phyloP scores from a whole-genome alignment of 2,329 filamentous ascomycete genomes.

The Penicillium sp. region DNA sequence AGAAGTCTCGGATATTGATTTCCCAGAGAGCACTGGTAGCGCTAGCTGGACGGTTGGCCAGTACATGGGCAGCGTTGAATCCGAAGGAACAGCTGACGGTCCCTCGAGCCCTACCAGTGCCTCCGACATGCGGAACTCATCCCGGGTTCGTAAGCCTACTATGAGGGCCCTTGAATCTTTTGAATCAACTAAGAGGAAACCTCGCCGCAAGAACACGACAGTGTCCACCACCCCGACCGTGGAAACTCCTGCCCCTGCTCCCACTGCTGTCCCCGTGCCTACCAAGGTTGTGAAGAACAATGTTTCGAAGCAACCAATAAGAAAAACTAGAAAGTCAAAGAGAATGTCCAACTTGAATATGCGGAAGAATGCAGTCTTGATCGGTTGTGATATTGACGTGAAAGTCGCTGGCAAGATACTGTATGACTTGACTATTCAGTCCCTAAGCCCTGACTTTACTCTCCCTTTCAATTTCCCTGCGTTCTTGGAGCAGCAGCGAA shows the following conservation, averaged over 20 bases:
- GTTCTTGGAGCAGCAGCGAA: constrained; percentile 7
- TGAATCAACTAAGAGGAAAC: constrained; percentile 13
- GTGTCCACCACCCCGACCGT: background rate
- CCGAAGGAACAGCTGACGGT: constrained; percentile 13
- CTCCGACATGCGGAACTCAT: constrained; percentile 27
- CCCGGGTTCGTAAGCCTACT: constrained; percentile 33
- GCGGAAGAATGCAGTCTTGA: background rate
- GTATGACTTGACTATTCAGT: constrained; percentile 8
- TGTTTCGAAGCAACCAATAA: background rate
- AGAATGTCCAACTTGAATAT: constrained; percentile 2
- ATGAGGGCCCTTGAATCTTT: constrained; percentile 32
- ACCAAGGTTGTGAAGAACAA: background rate
- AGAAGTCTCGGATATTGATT: constrained; percentile 14
- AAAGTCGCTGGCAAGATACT: constrained; percentile 11
- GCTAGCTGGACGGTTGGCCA: constrained; percentile 18
- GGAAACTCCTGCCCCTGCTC: background rate
- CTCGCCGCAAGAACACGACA: constrained; percentile 9
- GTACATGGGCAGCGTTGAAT: constrained; percentile 13
- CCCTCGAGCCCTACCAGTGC: constrained; percentile 18
- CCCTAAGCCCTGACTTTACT: constrained; percentile 14
- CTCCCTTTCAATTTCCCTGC: constrained; percentile 7
- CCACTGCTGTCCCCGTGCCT: background rate
- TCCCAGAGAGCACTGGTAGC: constrained; percentile 14
- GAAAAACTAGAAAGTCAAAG: constrained; percentile 10
- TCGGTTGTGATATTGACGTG: constrained; percentile 9